A percentile compares a stretch with the other conserved stretches of the same genome.
Evolutionary conservation across 2,329 filamentous ascomycete species (phyloP).

Genomic region (Aspergillus caelatus): DNA sequence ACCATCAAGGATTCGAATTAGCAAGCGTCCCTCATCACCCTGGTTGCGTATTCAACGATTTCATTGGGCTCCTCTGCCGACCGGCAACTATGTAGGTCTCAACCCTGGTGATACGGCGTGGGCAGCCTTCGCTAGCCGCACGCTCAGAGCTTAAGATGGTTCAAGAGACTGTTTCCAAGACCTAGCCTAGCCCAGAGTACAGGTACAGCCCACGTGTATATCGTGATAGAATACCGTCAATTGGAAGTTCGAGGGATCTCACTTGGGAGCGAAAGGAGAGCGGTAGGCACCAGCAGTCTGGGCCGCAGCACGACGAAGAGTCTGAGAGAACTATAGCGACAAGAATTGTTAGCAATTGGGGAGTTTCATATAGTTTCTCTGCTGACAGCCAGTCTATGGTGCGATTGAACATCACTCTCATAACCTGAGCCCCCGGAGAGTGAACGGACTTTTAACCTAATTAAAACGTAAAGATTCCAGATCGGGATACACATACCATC

Average conservation of each 20-base stretch:
- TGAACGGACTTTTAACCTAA: neutral
- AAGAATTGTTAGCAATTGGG: slow-evolving; percentile 21
- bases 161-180: neutral
- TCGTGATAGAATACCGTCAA: neutral
- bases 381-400: neutral
- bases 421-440: neutral
- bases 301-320: slow-evolving; percentile 40
- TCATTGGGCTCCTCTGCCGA: neutral
- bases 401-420: neutral
- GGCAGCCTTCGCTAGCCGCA: neutral
- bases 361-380: neutral
- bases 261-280: slow-evolving; percentile 63
- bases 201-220: neutral
- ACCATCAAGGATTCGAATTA: slow-evolving; percentile 8
- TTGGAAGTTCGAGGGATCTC: slow-evolving; percentile 29
- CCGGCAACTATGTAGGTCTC: neutral
- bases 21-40: neutral
- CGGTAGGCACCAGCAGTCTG: slow-evolving; percentile 49
- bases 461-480: neutral
- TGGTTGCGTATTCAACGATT: neutral
- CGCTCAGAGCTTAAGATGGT: neutral
- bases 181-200: neutral
- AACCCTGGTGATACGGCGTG: neutral
- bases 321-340: slow-evolving; percentile 34
- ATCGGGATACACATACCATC: slow-evolving; percentile 31